Evolutionary conservation across 495 filamentous ascomycete species (phyloP).

Genomic region (Talaromyces adpressus): DNA sequence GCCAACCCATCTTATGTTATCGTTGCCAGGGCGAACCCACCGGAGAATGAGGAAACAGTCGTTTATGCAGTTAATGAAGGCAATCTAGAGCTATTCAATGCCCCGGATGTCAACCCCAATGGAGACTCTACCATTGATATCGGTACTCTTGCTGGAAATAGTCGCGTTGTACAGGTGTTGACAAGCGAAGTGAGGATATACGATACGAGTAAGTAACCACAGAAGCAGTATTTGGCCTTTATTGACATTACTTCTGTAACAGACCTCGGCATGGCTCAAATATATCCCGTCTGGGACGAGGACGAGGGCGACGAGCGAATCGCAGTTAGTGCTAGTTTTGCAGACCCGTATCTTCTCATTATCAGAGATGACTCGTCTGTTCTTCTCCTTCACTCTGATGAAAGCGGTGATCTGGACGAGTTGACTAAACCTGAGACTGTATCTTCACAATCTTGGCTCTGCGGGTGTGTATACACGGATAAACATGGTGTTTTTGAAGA

Average conservation of each 20-base stretch:
- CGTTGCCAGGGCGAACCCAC: constrained; percentile 21
- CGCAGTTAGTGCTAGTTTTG: constrained; percentile 74
- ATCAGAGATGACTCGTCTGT: constrained; percentile 74
- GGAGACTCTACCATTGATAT: constrained; percentile 77
- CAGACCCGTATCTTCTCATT: constrained; percentile 82
- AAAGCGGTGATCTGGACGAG: constrained; percentile 75
- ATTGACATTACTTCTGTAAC: constrained; percentile 1
- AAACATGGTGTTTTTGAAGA: constrained; percentile 46
- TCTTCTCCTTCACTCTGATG: constrained; percentile 67
- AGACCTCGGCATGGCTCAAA: constrained; percentile 83
- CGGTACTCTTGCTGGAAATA: constrained; percentile 64
- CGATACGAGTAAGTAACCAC: constrained; percentile 62
- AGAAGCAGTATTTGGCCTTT: not conserved
- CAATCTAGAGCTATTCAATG: constrained; percentile 26
- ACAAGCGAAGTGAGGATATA: constrained; percentile 80
- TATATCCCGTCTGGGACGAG: constrained; percentile 84
- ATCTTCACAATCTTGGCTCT: constrained; percentile 61
- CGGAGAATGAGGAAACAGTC: constrained; percentile 34
- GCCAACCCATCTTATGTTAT: constrained; percentile 28
- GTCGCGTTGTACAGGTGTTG: constrained; percentile 76
- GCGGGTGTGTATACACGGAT: constrained; percentile 73
- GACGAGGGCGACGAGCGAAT: constrained; percentile 72
- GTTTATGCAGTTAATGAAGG: constrained; percentile 25
- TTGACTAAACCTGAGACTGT: constrained; percentile 37
- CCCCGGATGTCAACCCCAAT: constrained; percentile 80